A percentile compares a stretch with the other conserved stretches of the same genome.
phyloP scores from a whole-genome alignment of 2,329 filamentous ascomycete species.

The Monosporascus sp. region DNA sequence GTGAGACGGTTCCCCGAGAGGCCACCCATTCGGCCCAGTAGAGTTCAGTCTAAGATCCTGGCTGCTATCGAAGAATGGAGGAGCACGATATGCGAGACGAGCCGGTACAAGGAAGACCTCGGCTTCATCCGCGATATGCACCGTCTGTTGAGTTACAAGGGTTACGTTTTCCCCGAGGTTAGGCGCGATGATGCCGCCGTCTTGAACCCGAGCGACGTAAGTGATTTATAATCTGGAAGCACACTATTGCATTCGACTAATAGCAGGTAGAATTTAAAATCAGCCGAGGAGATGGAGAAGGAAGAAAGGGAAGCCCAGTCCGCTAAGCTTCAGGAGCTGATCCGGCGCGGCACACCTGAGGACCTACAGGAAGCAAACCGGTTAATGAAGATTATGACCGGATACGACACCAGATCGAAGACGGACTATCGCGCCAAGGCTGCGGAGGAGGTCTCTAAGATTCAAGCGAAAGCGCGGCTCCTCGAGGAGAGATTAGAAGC shows the following conservation, averaged over 20 bases:
- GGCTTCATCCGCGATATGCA: conserved; percentile 99
- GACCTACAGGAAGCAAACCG: conserved; percentile 96
- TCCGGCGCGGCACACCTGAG: conserved; percentile 83
- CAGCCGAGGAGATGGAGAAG: conserved; percentile 97
- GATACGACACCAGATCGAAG: conserved; percentile 90
- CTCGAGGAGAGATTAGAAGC: conserved; percentile 88
- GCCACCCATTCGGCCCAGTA: conserved; percentile 76
- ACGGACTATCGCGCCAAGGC: conserved; percentile 98
- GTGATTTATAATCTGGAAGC: conserved; percentile 28
- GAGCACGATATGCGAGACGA: conserved; percentile 96
- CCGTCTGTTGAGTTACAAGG: conserved; percentile 89
- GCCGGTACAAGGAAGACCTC: conserved; percentile 92
- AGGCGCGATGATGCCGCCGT: conserved; percentile 92
- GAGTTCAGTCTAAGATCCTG: conserved; percentile 87
- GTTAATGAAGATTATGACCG: conserved; percentile 99
- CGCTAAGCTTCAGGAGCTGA: conserved; percentile 96
- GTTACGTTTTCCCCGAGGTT: conserved; percentile 91
- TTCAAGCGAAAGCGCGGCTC: conserved; percentile 90
- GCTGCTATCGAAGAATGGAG: conserved; percentile 98
- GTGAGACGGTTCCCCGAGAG: conserved; percentile 93
- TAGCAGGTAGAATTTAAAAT: conserved; percentile 72
- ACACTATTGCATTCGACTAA: no score
- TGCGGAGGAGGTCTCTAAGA: conserved; percentile 87
- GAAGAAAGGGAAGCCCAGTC: conserved; percentile 93
- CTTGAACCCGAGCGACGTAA: conserved; percentile 90